Base-by-base conservation (phyloP, 352 stramenopile genomes). In the Phytophthora ohioensis region DNA sequence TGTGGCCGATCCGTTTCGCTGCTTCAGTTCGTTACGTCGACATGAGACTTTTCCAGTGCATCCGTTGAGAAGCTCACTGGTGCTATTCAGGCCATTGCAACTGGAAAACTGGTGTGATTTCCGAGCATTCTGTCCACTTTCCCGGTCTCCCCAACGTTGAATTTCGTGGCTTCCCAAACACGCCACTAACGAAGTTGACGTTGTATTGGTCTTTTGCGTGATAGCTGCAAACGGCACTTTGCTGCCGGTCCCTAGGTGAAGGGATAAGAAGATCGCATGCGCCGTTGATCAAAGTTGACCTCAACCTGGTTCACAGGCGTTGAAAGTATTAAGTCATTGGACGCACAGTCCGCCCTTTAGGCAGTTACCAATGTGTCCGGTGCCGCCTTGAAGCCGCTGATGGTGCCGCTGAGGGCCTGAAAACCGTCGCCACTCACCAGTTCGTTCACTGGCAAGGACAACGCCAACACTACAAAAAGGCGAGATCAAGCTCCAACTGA, bases 1-100 rank as follows among this genome's bases (percentile, higher is more conserved):
- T 54, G 21, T 73, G 65, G 59, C 65, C 54, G 58, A 77, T 74
- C 70, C 64, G 57, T 76, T 68, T 68, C 65, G 47, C 45, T 74
- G 59, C 54, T 71, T 72, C 48, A 70, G 62, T 64, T 76, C 61
- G 68, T 76, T 76, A 64, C 68, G 31, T 46, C 60, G 54, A 54
- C 34, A 55, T 73, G 57, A 51, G 63, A 65, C 39, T 54, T 58
- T 39, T 43, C 41, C 36, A 11, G 34, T 42, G 32, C 52, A 56
- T 38, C 62, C 68, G 62, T 71, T 75, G 55, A 21, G 45, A 21
- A 46, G 38, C n/a, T 7, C 27, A 51, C 27, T 49, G 46, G 57
- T 49, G 61, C 53, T 54, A 21, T 17, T 2, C 5, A 53, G 34
- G 21, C 17, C 32, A 64, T 35, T 17, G 34, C 39, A 27, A 21